Base-by-base conservation (phyloP, 495 filamentous ascomycete species). In the Penicillium salamii region DNA sequence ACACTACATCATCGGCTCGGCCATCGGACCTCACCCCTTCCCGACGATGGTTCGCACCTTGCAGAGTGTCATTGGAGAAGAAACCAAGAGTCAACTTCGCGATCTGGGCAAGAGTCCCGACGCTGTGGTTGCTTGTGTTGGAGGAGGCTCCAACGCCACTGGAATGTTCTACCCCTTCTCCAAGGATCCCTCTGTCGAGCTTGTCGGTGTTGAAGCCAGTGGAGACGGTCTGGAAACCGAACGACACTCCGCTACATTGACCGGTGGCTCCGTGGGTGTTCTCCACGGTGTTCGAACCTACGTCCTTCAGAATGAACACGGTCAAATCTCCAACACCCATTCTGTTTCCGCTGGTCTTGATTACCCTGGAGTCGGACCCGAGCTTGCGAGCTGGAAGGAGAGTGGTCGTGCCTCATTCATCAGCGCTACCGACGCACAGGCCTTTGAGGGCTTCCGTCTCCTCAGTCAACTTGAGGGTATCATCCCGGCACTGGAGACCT, bases 81-180 rank as follows among this genome's bases (percentile, higher is more conserved):
- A 98, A 72, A 96, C 95, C 34, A 93, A 91, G 68, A 72, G 82
- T 41, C 95, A 98, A 70, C 86, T 97, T 79, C 73, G 80, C 4
- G 32, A 85, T 58, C 79, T 84, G 28, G 88, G 89, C 41, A 95
- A 95, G 67, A 79, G 97, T 1, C 95, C 93, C 3, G 93, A 98
- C 59, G 93, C 91, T 1, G 90, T 97, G 4, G 89, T 98, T 9
- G 93, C 93, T 9, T 98, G 93, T 55, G 95, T 98, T 6, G 93
- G 93, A 34, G 93, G 93, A 52, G 93, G 93, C 35, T 86, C 79
- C 58, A 96, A 96, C 62, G 90, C 91, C 8, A 82, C 85, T 17
- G 91, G 91, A 70, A 96, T 96, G 89, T 96, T 98, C 74, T 91
- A 95, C 62, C 93, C 93, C n/a, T 98, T 98, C 76, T 78, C 85